Evolutionary conservation across 331 rosid genomes (phyloP).

Genomic region (Telfairia occidentalis): DNA sequence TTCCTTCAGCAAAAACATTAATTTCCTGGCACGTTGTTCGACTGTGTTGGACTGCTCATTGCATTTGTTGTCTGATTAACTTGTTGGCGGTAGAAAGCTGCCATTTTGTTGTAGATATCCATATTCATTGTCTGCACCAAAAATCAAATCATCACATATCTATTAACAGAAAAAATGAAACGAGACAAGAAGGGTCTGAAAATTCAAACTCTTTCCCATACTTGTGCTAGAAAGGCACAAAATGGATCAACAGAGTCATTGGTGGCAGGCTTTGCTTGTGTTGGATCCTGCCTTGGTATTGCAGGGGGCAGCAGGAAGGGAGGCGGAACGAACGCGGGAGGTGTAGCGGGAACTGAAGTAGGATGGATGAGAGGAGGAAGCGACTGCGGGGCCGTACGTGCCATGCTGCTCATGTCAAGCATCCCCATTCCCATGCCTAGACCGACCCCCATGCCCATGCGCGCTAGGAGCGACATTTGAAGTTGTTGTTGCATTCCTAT

Average conservation of each 20-base stretch:
- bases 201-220: slow-evolving; percentile 27
- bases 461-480: slow-evolving; percentile 57
- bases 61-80: slow-evolving; percentile 26
- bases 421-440: slow-evolving; percentile 12
- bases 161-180: neutral
- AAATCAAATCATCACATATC: neutral
- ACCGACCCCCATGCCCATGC: slow-evolving; percentile 35
- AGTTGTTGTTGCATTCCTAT: slow-evolving; percentile 53
- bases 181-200: neutral
- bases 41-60: slow-evolving; percentile 22
- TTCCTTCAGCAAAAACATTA: slow-evolving; percentile 5
- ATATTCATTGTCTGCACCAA: slow-evolving; percentile 46
- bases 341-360: slow-evolving; percentile 9
- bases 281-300: slow-evolving; percentile 14
- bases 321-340: slow-evolving; percentile 22
- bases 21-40: slow-evolving; percentile 19
- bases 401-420: slow-evolving; percentile 38
- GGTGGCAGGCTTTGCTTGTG: slow-evolving; percentile 27
- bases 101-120: slow-evolving; percentile 58
- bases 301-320: slow-evolving; percentile 26
- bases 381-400: slow-evolving; percentile 21
- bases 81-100: slow-evolving; percentile 38
- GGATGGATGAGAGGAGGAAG: slow-evolving; percentile 27
- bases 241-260: slow-evolving; percentile 36
- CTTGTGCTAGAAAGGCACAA: slow-evolving; percentile 36